Base-by-base conservation (phyloP, 306 rosid genomes). In the Corylus avellana region DNA sequence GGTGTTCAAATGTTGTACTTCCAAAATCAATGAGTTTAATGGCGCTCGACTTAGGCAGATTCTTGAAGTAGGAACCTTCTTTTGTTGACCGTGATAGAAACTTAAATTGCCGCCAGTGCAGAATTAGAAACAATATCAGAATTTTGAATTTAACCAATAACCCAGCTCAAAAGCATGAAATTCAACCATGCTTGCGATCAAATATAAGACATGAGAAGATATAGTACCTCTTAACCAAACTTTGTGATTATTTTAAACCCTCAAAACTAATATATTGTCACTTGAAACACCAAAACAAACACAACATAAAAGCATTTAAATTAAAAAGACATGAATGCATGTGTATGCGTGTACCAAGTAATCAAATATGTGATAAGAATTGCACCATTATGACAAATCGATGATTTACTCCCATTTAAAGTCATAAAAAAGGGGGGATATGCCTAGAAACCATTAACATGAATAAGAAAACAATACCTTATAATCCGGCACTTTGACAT, bases 11-110 rank as follows among this genome's bases (percentile, higher is more conserved):
- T 55, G 95, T 85, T 42, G 97, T 90, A 79, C 95, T 92, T 78
- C 97, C 97, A 77, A 92, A 92, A 85, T 90, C 97, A 80, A 90
- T 90, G 86, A 92, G 95, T 80, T 92, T 90, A 54, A 92, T 92
- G 84, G 93, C 87, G 73, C 93, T 86, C 27, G 95, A 90, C 87
- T 90, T 92, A 20, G 95, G 97, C 42, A 92, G 76, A 71, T 87
- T 92, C 88, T 92, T 91, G 81, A 91, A 92, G 84, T 89, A 85
- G 56, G 90, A 91, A 53, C 96, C 92, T 7, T 87, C 93, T 86
- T 87, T 91, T 14, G 85, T 70, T 5, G 93, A 79, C 58, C 91
- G 87, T 25, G 92, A 80, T 14, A 92, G 73, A 82, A 87, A 89
- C 93, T 92, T 78, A 22, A 49, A 86, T 81, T 86, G 77, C 53